phyloP scores from a whole-genome alignment of 2,329 filamentous ascomycete genomes.

The Xylariomycetidae sp. region DNA sequence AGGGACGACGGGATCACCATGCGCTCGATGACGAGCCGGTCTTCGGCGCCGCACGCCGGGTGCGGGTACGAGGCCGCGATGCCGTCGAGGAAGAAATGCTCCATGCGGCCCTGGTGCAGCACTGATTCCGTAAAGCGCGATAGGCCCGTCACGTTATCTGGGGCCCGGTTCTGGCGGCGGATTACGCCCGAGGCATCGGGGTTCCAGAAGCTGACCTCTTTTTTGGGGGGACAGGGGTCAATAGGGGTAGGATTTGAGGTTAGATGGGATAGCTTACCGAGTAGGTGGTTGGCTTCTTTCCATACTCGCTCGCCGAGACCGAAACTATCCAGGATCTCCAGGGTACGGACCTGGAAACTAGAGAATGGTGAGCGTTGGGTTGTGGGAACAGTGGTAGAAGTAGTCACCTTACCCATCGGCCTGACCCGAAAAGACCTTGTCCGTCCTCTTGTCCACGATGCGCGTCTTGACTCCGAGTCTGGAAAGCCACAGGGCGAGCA shows the following conservation, averaged over 20 bases:
- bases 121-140: slow-evolving; percentile 55
- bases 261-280: slow-evolving; percentile 39
- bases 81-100: slow-evolving; percentile 52
- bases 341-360: slow-evolving; percentile 56
- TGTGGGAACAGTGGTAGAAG: background rate
- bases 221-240: background rate
- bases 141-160: slow-evolving; percentile 49
- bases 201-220: slow-evolving; percentile 47
- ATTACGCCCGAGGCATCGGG: slow-evolving; percentile 55
- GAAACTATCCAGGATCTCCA: slow-evolving; percentile 72
- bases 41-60: slow-evolving; percentile 6
- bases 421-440: slow-evolving; percentile 37
- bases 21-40: slow-evolving; percentile 45
- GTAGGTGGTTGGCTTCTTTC: slow-evolving; percentile 64
- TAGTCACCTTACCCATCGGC: slow-evolving; percentile 34
- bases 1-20: slow-evolving; percentile 50
- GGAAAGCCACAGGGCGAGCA: slow-evolving; percentile 40
- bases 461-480: slow-evolving; percentile 35
- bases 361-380: slow-evolving; percentile 1
- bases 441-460: slow-evolving; percentile 41
- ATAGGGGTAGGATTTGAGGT: background rate
- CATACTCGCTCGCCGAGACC: slow-evolving; percentile 60
- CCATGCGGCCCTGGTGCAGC: slow-evolving; percentile 59
- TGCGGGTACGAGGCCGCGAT: slow-evolving; percentile 32
- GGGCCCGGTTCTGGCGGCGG: slow-evolving; percentile 32